Conservation (phyloP, 352 stramenopile genomes). For the Pythium myriotylum region DNA sequence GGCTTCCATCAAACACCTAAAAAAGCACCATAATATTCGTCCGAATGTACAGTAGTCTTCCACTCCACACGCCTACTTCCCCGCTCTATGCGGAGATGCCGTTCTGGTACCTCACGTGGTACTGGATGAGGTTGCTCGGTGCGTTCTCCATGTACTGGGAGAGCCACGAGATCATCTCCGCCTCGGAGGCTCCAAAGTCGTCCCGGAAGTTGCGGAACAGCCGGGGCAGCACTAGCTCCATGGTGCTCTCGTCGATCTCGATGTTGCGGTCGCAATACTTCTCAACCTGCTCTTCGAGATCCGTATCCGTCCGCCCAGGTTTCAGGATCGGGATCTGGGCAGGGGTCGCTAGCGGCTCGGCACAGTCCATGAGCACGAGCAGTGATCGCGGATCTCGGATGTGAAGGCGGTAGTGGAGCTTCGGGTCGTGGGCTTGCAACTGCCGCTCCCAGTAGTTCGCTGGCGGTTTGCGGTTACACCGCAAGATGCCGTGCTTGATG, state of each 20-base stretch:
- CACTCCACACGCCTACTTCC: not conserved
- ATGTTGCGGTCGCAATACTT: slow-evolving; percentile 73
- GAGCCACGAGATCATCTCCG: slow-evolving; percentile 86
- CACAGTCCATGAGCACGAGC: slow-evolving; percentile 80
- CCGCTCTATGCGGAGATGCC: slow-evolving; percentile 60
- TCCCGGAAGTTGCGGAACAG: slow-evolving; percentile 85
- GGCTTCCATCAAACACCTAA: too few species aligned
- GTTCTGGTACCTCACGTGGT: slow-evolving; percentile 69
- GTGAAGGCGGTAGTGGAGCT: slow-evolving; percentile 83
- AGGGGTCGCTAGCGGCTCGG: slow-evolving; percentile 56
- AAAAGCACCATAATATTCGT: not conserved
- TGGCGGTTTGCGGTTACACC: slow-evolving; percentile 87
- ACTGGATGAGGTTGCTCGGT: slow-evolving; percentile 73
- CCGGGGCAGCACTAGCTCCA: slow-evolving; percentile 69
- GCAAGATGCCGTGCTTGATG: slow-evolving; percentile 87
- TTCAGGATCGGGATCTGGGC: slow-evolving; percentile 80
- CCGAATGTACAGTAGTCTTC: not conserved
- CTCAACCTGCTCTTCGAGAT: slow-evolving; percentile 81
- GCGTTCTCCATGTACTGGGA: slow-evolving; percentile 83
- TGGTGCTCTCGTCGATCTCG: slow-evolving; percentile 52
- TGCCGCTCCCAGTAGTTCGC: slow-evolving; percentile 89
- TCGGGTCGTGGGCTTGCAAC: slow-evolving; percentile 78
- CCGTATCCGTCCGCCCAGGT: slow-evolving; percentile 81
- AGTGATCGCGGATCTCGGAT: slow-evolving; percentile 85
- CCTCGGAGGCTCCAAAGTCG: slow-evolving; percentile 84